Percentiles rank a stretch among this genome's conserved stretches.
phyloP scores from a whole-genome alignment of 768 basidiomycete species.

The Mycena filopes region DNA sequence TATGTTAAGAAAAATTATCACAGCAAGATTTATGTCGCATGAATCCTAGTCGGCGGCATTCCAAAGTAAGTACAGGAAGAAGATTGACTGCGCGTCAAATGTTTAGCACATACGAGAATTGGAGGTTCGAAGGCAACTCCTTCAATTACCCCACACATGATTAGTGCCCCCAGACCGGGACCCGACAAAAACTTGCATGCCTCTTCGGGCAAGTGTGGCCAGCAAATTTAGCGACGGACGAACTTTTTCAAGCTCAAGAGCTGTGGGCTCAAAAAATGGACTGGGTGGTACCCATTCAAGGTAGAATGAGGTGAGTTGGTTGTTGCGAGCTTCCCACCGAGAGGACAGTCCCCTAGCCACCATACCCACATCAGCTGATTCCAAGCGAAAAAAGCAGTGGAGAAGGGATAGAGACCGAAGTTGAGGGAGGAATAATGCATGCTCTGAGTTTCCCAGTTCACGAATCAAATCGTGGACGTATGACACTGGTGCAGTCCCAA shows the following conservation, averaged over 20 bases:
- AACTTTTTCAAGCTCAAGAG: background rate
- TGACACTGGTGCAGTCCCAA: background rate
- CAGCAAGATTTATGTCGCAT: too few species aligned
- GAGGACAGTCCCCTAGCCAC: background rate
- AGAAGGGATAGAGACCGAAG: background rate
- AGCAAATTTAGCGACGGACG: background rate
- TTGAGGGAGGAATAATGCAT: background rate
- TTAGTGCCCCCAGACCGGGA: background rate
- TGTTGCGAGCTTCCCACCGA: background rate
- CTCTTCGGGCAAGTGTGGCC: background rate
- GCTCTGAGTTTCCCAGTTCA: background rate
- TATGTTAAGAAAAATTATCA: too few species aligned
- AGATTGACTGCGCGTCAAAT: too few species aligned
- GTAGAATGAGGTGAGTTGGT: background rate
- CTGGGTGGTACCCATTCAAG: background rate
- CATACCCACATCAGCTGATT: background rate
- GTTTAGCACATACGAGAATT: too few species aligned
- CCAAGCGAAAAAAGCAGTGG: background rate
- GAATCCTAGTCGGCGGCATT: too few species aligned
- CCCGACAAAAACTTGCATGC: constrained; percentile 1
- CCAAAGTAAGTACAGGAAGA: too few species aligned
- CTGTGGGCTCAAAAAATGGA: background rate
- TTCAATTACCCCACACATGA: background rate
- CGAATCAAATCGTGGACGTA: background rate
- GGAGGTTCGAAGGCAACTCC: too few species aligned